A percentile compares a stretch with the other conserved stretches of the same genome.
phyloP scores from a whole-genome alignment of 83 land plant species.

The Isoetes engelmannii region DNA sequence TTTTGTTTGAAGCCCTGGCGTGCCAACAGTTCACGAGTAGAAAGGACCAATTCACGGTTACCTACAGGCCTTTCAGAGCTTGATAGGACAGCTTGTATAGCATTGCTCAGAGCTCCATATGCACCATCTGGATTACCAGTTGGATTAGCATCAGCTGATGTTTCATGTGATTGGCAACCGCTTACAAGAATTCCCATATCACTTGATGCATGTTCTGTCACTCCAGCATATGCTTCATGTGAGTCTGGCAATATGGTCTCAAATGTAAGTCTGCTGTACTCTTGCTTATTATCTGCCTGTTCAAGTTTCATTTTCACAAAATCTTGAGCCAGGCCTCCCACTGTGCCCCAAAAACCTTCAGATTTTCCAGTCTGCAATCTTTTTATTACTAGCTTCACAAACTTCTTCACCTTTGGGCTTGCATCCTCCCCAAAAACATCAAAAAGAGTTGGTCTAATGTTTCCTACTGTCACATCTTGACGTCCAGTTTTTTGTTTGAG shows the following conservation, averaged over 20 bases:
- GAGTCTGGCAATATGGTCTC: constrained; percentile 41
- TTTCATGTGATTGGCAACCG: constrained; percentile 85
- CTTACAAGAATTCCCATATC: constrained; percentile 79
- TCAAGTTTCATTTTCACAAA: constrained; percentile 78
- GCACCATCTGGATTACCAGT: constrained; percentile 43
- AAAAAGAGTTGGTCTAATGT: constrained; percentile 74
- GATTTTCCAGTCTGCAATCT: constrained; percentile 41
- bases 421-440: constrained; percentile 88
- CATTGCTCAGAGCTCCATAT: constrained; percentile 95
- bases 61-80: constrained; percentile 42
- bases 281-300: constrained; percentile 38
- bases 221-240: constrained; percentile 66
- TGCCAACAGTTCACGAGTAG: constrained; percentile 48
- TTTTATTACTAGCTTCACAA: constrained; percentile 65
- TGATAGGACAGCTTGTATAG: constrained; percentile 61
- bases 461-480: constrained; percentile 81
- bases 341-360: constrained; percentile 59
- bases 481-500: constrained; percentile 85
- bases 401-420: constrained; percentile 95
- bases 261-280: constrained; percentile 58
- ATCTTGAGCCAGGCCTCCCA: constrained; percentile 66
- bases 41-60: constrained; percentile 61
- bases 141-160: constrained; percentile 92
- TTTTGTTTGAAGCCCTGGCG: constrained; percentile 75
- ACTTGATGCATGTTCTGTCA: constrained; percentile 19